phyloP scores from a whole-genome alignment of 805 yeast genomes.

The Ogataea trehalophila region DNA sequence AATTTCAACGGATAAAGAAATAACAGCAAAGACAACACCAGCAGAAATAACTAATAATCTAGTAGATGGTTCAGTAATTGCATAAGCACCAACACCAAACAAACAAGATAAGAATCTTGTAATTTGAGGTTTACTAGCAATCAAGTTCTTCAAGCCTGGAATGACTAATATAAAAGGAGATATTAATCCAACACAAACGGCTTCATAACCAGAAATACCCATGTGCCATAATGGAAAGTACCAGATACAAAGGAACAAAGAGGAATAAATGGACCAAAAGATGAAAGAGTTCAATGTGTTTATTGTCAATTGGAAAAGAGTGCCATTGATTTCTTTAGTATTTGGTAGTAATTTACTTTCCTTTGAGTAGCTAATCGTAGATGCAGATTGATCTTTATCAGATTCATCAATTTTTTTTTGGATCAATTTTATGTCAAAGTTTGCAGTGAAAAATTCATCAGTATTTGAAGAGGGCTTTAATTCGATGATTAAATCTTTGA shows the following conservation, averaged over 20 bases:
- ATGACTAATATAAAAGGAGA: constrained; percentile 40
- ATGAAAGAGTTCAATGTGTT: constrained; percentile 62
- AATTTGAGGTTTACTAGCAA: constrained; percentile 44
- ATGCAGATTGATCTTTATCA: not conserved
- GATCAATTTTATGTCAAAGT: constrained; percentile 19
- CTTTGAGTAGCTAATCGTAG: not conserved
- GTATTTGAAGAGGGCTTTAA: constrained; percentile 24
- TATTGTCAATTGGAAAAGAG: constrained; percentile 34
- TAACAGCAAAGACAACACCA: constrained; percentile 60
- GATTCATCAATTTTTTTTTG: constrained; percentile 1
- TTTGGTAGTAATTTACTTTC: constrained; percentile 17
- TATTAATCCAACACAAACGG: constrained; percentile 50
- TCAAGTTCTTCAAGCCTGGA: constrained; percentile 33
- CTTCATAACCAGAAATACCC: constrained; percentile 96
- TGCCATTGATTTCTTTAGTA: constrained; percentile 13
- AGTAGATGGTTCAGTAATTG: constrained; percentile 60
- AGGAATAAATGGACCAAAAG: constrained; percentile 81
- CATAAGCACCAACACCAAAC: constrained; percentile 73
- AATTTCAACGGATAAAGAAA: constrained; percentile 56
- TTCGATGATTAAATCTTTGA: constrained; percentile 52
- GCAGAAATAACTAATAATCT: constrained; percentile 62
- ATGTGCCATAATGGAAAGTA: constrained; percentile 96
- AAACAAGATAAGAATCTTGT: constrained; percentile 51
- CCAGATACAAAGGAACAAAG: constrained; percentile 87
- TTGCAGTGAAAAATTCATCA: constrained; percentile 23